Evolutionary conservation across 2,329 filamentous ascomycete genomes (phyloP), one percentile per base, ranked within the genome.

Genomic region (Venturia nashicola): DNA sequence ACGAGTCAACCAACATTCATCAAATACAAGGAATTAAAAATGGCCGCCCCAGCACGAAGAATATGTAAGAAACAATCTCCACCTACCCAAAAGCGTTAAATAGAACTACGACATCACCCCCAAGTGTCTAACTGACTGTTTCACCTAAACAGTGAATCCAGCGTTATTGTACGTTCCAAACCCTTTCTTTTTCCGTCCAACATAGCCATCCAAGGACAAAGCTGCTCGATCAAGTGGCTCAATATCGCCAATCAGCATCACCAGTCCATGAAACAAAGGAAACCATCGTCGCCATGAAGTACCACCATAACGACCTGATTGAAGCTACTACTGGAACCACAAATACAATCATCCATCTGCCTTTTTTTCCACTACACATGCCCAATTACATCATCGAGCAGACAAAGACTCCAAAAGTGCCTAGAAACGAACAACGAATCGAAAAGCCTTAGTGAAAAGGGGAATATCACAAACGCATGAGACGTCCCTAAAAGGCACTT

Each of bases 121-220:
- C 2, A 20, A 7, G 11, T 42, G n/a, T 12, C 16, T 9, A 20
- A 42, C 64, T 61, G 23, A 61, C 59, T 16, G 16, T 36, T 36
- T 14, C 51, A 1, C 6, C 7, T 12, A n/a, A 23, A 65, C 65
- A 67, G 68, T 63, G 46, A 76, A 75, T 69, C 74, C 75, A 68
- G 74, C 73, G 62, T 72, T 76, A 63, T 76, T 76, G 75, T 76
- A 72, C 65, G 71, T 61, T n/a, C n/a, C 27, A 64, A 2, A 32
- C 6, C 6, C 11, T 62, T 32, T 64, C 42, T 18, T 44, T 16
- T n/a, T 8, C 14, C 20, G 27, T n/a, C 27, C 14, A 36, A 43
- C 6, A 39, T 18, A 32, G 27, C 1, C 20, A 32, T 42, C 48
- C 3, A 32, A 23, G 5, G 32, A 23, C 60, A 12, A 61, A 27